Percentiles rank a stretch among this genome's conserved stretches.
Evolutionary conservation across 306 rosid species (phyloP).

Genomic region (Trifolium subterraneum): DNA sequence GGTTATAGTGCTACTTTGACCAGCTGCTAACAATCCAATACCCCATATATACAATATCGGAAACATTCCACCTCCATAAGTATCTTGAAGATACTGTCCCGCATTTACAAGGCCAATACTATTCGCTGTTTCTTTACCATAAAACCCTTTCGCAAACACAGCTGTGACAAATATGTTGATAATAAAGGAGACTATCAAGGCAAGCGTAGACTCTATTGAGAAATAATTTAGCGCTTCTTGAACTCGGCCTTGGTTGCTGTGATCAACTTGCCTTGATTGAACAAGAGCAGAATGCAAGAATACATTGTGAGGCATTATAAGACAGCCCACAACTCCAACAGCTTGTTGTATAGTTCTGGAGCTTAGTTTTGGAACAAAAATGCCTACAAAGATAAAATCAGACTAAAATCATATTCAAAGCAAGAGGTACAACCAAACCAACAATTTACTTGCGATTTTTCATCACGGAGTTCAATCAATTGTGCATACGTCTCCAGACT

Average conservation of each 20-base stretch:
- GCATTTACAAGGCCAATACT: conserved; percentile 89
- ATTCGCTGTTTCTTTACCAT: conserved; percentile 67
- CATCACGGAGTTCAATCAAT: background rate
- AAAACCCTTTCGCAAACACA: conserved; percentile 93
- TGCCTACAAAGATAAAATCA: conserved; percentile 54
- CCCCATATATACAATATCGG: conserved; percentile 95
- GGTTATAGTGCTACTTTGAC: conserved; percentile 95
- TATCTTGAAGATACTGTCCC: conserved; percentile 84
- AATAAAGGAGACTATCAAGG: conserved; percentile 72
- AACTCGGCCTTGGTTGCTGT: conserved; percentile 67
- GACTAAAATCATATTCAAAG: conserved; percentile 37
- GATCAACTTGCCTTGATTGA: conserved; percentile 83
- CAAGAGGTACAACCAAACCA: conserved; percentile 2
- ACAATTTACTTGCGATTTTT: background rate
- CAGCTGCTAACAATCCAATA: conserved; percentile 93
- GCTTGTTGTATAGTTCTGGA: conserved; percentile 88
- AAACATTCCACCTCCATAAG: conserved; percentile 84
- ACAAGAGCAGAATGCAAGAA: conserved; percentile 98
- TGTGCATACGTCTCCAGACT: background rate
- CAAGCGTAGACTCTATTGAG: conserved; percentile 80
- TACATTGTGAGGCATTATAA: conserved; percentile 96
- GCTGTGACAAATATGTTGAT: conserved; percentile 89
- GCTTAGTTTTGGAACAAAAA: conserved; percentile 86
- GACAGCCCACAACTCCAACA: conserved; percentile 95
- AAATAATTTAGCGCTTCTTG: conserved; percentile 91